Percentiles rank a stretch among this genome's conserved stretches.
phyloP scores from a whole-genome alignment of 441 rosid genomes.

The Bocquillonia castaneifolia region DNA sequence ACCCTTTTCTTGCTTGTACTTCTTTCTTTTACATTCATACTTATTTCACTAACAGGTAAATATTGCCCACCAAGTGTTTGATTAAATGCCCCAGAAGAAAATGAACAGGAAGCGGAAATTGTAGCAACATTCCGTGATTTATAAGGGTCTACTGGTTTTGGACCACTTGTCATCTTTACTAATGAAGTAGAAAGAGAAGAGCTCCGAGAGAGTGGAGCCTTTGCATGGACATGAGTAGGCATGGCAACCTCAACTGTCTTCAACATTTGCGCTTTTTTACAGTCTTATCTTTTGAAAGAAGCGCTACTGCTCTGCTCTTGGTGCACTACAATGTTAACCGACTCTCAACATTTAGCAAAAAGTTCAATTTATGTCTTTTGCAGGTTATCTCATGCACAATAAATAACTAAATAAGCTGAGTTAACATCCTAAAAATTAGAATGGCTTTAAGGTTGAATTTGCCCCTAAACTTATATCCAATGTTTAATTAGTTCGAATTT shows the following conservation, averaged over 20 bases:
- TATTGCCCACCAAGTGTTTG: conserved; percentile 44
- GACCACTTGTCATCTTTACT: conserved; percentile 9
- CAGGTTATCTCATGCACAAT: too few species aligned
- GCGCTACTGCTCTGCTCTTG: too few species aligned
- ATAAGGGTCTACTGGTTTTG: not conserved
- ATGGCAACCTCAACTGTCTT: conserved; percentile 27
- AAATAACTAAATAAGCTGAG: too few species aligned
- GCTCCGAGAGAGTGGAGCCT: conserved; percentile 1
- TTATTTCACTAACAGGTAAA: conserved; percentile 18
- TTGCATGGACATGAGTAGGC: conserved; percentile 12
- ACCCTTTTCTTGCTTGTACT: conserved; percentile 53
- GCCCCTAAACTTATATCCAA: too few species aligned
- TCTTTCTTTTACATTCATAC: conserved; percentile 15
- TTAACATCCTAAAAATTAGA: too few species aligned
- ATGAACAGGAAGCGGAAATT: conserved; percentile 18
- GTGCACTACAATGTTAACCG: too few species aligned
- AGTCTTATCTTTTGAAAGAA: too few species aligned
- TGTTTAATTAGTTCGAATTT: too few species aligned
- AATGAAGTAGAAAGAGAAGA: conserved; percentile 14
- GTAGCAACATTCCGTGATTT: not conserved
- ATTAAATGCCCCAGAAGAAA: conserved; percentile 36
- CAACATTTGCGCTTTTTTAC: not conserved
- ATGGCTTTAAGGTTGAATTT: too few species aligned
- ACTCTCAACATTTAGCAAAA: too few species aligned
- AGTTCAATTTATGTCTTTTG: too few species aligned